Evolutionary conservation across 2,329 filamentous ascomycete genomes (phyloP), one percentile per base, ranked within the genome.

Genomic region (Tolypocladium inflatum): DNA sequence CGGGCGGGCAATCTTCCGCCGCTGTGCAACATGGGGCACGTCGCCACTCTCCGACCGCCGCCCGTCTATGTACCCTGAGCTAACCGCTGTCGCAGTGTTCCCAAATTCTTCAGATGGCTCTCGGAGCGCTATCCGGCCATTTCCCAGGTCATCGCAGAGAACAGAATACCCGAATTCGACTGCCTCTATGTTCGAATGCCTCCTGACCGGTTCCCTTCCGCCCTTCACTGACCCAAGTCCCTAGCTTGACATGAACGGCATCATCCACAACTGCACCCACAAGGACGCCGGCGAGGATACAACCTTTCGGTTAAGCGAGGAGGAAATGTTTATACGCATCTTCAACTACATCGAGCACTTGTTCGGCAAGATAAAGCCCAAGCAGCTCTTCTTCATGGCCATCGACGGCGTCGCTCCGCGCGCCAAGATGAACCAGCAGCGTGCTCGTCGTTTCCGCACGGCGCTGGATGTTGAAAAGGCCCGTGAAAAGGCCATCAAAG

Each of bases 291-390:
- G 75, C 57, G 92, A 95, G 70, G 92, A 93, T 70, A 86, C 91
- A 4, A 91, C 90, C 1, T 95, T 95, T 68, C 91, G 94, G 57
- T 87, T 97, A 75, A 93, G 88, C 58, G 95, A 99, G 73, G 93
- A 99, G 73, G 90, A 97, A 74, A 99, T 99, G 94, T 99, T 99
- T 71, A 97, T 99, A 65, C 89, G 91, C 59, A 99, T 99, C 68
- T 99, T 99, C 84, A 97, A 97, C 76, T 99, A 99, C 73, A 99
- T 99, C 64, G 94, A 99, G 74, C 94, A 99, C 77, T 76, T 99
- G 56, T 99, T 96, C 73, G 92, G 93, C 66, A 99, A 97, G 75
- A 99, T 99, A 71, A 97, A 97, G 74, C 94, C 94, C 15, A 93
- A 96, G 76, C 88, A 97, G 79, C 83, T 99, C 41, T 99, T 99